phyloP scores from a whole-genome alignment of 805 yeast species.

The Sungouiella thailandica region DNA sequence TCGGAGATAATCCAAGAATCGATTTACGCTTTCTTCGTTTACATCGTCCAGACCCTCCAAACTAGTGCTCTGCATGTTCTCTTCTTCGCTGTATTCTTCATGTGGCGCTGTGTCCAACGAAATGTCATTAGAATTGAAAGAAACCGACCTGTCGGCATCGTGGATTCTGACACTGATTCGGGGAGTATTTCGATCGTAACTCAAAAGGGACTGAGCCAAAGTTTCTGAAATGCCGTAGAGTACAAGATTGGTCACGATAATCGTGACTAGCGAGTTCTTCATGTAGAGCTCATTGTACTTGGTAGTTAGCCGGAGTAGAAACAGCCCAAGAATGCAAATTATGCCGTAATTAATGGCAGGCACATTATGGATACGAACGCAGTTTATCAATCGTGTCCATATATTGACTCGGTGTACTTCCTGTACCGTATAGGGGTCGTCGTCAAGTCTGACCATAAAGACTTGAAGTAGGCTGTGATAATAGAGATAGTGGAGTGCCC shows the following conservation, averaged over 20 bases:
- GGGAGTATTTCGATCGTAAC: constrained; percentile 22
- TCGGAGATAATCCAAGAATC: constrained; percentile 31
- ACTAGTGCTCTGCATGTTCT: too few relatives aligned
- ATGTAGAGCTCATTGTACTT: constrained; percentile 59
- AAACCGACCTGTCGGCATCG: constrained; percentile 8
- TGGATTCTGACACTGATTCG: constrained; percentile 17
- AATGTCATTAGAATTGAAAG: constrained; percentile 19
- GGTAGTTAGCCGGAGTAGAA: constrained; percentile 50
- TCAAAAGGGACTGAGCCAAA: constrained; percentile 68
- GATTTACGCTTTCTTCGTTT: constrained; percentile 26
- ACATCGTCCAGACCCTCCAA: constrained; percentile 1
- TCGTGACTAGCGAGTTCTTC: constrained; percentile 65
- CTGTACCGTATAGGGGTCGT: constrained; percentile 3
- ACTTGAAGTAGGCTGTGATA: too few relatives aligned
- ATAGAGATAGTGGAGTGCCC: too few relatives aligned
- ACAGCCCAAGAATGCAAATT: constrained; percentile 42
- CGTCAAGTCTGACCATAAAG: constrained; percentile 1
- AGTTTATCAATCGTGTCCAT: constrained; percentile 24
- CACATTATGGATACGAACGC: constrained; percentile 39
- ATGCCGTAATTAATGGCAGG: constrained; percentile 56
- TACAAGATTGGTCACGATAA: constrained; percentile 73
- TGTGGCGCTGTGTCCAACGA: background rate
- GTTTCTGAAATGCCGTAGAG: constrained; percentile 89
- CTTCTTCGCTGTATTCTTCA: background rate
- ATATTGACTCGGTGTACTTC: constrained; percentile 6